A percentile compares a stretch with the other conserved stretches of the same genome.
phyloP scores from a whole-genome alignment of 805 yeast species.

The Starmerella sirachaensis region DNA sequence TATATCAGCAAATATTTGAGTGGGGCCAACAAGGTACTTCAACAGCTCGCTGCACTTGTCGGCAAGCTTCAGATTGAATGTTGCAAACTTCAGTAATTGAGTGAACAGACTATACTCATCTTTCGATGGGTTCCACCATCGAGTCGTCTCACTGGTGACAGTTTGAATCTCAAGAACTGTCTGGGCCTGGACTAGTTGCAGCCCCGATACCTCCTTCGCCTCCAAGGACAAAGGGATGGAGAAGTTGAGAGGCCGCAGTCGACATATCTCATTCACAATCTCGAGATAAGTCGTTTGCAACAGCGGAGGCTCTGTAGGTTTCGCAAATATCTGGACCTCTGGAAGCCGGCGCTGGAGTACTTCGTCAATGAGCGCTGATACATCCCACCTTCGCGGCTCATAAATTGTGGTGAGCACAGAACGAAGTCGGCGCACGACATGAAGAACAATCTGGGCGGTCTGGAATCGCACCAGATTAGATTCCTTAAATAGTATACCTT shows the following conservation, averaged over 20 bases:
- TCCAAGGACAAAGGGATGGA: conserved; percentile 11
- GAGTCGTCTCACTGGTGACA: conserved; percentile 39
- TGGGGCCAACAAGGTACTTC: conserved; percentile 37
- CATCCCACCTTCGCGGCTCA: conserved; percentile 34
- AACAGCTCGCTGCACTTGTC: conserved; percentile 41
- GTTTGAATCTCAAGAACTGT: conserved; percentile 52
- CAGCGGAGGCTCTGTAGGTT: conserved; percentile 9
- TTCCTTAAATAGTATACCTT: conserved; percentile 41
- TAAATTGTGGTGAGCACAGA: conserved; percentile 30
- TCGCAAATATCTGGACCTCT: conserved; percentile 22
- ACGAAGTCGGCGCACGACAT: conserved; percentile 44
- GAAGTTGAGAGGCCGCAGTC: conserved; percentile 8
- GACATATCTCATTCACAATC: conserved; percentile 11
- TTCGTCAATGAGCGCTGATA: conserved; percentile 21
- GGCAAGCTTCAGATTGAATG: conserved; percentile 26
- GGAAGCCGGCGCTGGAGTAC: conserved; percentile 29
- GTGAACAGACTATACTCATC: conserved; percentile 54
- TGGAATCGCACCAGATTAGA: conserved; percentile 47
- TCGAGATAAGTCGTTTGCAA: conserved; percentile 13
- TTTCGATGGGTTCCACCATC: conserved; percentile 63
- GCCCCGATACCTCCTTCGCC: conserved; percentile 15
- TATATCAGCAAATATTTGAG: conserved; percentile 39
- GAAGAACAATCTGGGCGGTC: conserved; percentile 46
- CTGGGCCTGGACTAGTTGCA: conserved; percentile 22
- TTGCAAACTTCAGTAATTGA: conserved; percentile 44